These are phyloP conservation scores for Thermomucor indicae-seudaticae DNA, from an alignment of 371 early-diverging fungal genomes.

Conservation along the genomic window DNA sequence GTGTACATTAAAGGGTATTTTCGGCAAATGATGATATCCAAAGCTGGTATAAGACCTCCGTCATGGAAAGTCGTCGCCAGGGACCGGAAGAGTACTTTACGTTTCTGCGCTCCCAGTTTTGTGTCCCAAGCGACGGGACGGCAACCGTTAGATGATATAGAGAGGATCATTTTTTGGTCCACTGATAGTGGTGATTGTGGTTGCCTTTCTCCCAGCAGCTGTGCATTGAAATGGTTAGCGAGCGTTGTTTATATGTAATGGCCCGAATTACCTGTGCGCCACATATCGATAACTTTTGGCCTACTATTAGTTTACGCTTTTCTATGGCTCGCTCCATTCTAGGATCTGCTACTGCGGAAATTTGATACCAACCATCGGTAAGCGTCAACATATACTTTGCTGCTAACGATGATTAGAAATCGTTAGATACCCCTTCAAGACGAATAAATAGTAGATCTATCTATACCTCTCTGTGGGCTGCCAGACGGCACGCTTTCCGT, in stretches of 20 bases:
- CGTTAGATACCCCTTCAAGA: no score
- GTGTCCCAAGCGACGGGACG: constrained; percentile 68
- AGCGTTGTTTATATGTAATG: not conserved
- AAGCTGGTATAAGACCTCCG: constrained; percentile 67
- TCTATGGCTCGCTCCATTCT: constrained; percentile 45
- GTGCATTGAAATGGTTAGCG: not conserved
- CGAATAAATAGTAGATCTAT: not conserved
- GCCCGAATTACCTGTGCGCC: constrained; percentile 72
- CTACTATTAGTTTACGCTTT: constrained; percentile 46
- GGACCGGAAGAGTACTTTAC: constrained; percentile 31
- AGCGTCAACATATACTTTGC: constrained; percentile 19
- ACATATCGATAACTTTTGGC: constrained; percentile 64
- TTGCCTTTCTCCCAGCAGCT: constrained; percentile 32
- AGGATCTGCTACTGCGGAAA: constrained; percentile 54
- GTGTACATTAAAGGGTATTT: constrained; percentile 58
- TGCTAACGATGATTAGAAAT: not conserved
- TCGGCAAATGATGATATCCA: constrained; percentile 66
- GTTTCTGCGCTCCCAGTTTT: constrained; percentile 57
- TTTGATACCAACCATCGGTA: constrained; percentile 82
- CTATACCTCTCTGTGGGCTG: not conserved
- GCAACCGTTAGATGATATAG: constrained; percentile 58
- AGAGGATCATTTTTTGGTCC: constrained; percentile 17
- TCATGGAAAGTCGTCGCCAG: constrained; percentile 45
- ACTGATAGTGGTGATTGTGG: constrained; percentile 28
- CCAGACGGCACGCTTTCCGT: not conserved